Conservation (phyloP, 371 early-diverging fungal species). For the Smittium culicis region DNA sequence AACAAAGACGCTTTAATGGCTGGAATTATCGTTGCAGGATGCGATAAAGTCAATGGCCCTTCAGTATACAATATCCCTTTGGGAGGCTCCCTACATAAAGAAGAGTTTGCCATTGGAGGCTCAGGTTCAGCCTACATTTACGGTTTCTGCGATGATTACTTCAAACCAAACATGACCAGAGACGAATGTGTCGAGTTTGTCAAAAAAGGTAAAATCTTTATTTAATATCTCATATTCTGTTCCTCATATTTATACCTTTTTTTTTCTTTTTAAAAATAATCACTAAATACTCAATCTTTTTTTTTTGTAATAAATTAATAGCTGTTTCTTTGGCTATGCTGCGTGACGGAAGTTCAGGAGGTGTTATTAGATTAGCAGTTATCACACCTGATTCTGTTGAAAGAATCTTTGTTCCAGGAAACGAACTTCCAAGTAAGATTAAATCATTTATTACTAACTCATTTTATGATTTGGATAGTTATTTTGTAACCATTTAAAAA, state of each 20-base stretch:
- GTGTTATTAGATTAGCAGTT: slow-evolving; percentile 91
- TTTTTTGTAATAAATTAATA: no score
- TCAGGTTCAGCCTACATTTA: slow-evolving; percentile 97
- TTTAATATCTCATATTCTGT: not conserved
- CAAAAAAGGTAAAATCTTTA: slow-evolving; percentile 39
- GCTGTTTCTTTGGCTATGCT: slow-evolving; percentile 92
- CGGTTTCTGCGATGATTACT: slow-evolving; percentile 92
- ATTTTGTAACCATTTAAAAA: no score
- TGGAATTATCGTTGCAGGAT: slow-evolving; percentile 98
- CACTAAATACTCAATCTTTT: no score
- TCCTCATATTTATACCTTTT: not conserved
- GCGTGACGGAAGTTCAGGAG: slow-evolving; percentile 97
- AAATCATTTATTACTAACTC: not conserved
- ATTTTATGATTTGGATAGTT: no score
- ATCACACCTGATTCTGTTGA: slow-evolving; percentile 88
- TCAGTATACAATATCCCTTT: slow-evolving; percentile 87
- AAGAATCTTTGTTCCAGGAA: slow-evolving; percentile 79
- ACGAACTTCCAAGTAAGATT: slow-evolving; percentile 47
- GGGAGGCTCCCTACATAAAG: slow-evolving; percentile 88
- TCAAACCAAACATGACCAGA: slow-evolving; percentile 66
- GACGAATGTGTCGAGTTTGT: slow-evolving; percentile 92
- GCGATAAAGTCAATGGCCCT: slow-evolving; percentile 87
- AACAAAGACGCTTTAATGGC: slow-evolving; percentile 86
- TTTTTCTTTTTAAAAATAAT: no score
- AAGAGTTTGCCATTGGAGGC: slow-evolving; percentile 94